Percentiles rank a stretch among this genome's conserved stretches.
phyloP scores from a whole-genome alignment of 129 eudicot genomes.

The Erigeron canadensis region DNA sequence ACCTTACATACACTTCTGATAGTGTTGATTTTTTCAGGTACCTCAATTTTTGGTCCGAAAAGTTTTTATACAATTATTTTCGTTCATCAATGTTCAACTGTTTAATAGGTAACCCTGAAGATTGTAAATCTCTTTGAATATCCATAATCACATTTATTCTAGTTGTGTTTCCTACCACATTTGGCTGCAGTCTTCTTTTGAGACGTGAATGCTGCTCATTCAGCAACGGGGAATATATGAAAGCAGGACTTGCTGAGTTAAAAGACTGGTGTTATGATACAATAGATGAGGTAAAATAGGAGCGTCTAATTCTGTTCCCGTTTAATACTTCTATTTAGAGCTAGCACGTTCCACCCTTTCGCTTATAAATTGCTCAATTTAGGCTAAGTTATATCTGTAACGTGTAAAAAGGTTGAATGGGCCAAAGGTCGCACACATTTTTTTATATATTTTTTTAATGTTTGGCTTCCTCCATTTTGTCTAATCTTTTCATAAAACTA shows the following conservation, averaged over 20 bases:
- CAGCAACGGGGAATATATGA: conserved; percentile 97
- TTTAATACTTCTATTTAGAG: neutral
- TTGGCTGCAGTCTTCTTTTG: conserved; percentile 78
- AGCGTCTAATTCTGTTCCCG: conserved; percentile 11
- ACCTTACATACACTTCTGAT: neutral
- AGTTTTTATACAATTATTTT: conserved; percentile 85
- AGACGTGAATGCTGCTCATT: conserved; percentile 98
- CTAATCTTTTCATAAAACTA: neutral
- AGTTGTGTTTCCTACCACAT: conserved; percentile 9
- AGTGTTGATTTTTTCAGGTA: conserved; percentile 57
- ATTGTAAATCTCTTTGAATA: neutral
- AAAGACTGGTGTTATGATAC: conserved; percentile 81
- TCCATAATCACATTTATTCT: neutral
- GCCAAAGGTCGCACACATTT: neutral
- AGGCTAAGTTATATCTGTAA: neutral
- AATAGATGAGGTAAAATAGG: conserved; percentile 69
- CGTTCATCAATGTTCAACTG: conserved; percentile 94
- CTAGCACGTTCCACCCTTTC: too few relatives aligned
- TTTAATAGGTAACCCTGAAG: conserved; percentile 66
- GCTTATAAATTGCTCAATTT: too few relatives aligned
- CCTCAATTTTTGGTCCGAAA: conserved; percentile 67
- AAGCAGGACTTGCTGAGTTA: conserved; percentile 91
- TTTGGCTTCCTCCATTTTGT: neutral
- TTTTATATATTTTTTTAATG: neutral
- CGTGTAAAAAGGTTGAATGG: neutral